Evolutionary conservation across 2,329 filamentous ascomycete species (phyloP).

Genomic region (Metarhizium humberi): DNA sequence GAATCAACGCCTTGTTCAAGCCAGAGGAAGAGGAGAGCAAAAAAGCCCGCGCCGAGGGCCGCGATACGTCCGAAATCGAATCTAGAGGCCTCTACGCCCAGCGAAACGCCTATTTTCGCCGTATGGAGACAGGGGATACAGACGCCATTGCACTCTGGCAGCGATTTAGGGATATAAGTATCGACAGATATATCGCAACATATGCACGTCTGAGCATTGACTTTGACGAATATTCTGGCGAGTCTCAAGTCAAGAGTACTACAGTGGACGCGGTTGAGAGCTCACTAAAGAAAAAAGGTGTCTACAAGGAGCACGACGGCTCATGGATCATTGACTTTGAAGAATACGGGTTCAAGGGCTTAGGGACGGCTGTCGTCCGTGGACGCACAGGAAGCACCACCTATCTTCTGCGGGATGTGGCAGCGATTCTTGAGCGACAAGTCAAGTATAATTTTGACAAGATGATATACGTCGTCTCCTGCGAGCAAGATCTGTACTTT

Average conservation of each 20-base stretch:
- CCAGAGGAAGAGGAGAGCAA: conserved; percentile 53
- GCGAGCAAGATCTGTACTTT: not conserved
- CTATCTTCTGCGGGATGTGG: conserved; percentile 28
- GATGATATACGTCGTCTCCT: not conserved
- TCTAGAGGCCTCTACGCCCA: conserved; percentile 36
- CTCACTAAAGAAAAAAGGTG: conserved; percentile 43
- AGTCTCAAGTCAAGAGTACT: conserved; percentile 42
- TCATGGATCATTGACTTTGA: conserved; percentile 60
- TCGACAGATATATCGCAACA: conserved; percentile 43
- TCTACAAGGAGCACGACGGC: conserved; percentile 54
- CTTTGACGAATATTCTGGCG: conserved; percentile 59
- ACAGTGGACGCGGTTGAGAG: conserved; percentile 52
- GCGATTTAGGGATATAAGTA: conserved; percentile 48
- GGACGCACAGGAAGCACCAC: conserved; percentile 54
- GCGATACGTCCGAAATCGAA: conserved; percentile 34
- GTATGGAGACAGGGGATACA: conserved; percentile 50
- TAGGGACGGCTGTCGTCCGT: conserved; percentile 57
- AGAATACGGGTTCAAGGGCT: conserved; percentile 56
- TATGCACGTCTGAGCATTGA: conserved; percentile 52
- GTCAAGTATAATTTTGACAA: not conserved
- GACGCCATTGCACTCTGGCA: conserved; percentile 47
- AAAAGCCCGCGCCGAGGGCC: conserved; percentile 34
- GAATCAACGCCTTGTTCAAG: conserved; percentile 52
- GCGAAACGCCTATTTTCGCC: conserved; percentile 52
- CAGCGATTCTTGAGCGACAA: not conserved